Evolutionary conservation across 257 asterid genomes (phyloP).

Genomic region (Nicotiana obtusifolia): DNA sequence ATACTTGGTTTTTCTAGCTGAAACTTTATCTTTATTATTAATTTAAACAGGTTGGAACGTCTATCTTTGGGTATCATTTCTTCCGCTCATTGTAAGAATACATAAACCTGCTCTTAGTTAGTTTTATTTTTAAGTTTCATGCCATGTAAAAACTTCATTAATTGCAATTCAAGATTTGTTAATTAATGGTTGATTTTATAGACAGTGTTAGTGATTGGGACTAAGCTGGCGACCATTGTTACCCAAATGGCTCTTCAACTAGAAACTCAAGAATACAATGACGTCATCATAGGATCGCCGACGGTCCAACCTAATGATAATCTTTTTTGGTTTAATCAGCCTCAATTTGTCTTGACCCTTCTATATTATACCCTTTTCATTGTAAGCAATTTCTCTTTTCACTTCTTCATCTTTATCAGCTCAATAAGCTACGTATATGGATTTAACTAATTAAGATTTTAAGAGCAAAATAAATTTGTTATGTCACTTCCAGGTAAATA

Average conservation of each 20-base stretch:
- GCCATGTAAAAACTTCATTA: background rate
- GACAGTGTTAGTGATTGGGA: conserved; percentile 59
- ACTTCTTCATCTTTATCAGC: background rate
- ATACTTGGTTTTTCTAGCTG: background rate
- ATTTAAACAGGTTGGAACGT: conserved; percentile 61
- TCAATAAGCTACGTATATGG: background rate
- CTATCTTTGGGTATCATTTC: conserved; percentile 69
- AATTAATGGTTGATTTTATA: conserved; percentile 14
- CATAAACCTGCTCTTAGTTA: background rate
- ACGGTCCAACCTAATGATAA: conserved; percentile 54
- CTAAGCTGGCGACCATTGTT: conserved; percentile 59
- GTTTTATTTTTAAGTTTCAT: background rate
- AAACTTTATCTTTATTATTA: background rate
- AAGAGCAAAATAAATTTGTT: no score
- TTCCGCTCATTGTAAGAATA: conserved; percentile 55
- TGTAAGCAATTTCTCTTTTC: conserved; percentile 26
- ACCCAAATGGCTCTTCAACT: conserved; percentile 63
- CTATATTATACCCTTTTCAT: conserved; percentile 57
- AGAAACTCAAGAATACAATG: conserved; percentile 20
- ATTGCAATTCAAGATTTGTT: background rate
- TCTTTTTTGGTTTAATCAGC: conserved; percentile 64
- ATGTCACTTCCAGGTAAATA: no score
- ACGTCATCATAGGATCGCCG: conserved; percentile 56
- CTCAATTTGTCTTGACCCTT: conserved; percentile 54
- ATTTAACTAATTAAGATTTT: background rate